These are phyloP conservation scores for Hypseocharis bilobata DNA, from an alignment of 441 rosid genomes.

Conservation along the genomic window DNA sequence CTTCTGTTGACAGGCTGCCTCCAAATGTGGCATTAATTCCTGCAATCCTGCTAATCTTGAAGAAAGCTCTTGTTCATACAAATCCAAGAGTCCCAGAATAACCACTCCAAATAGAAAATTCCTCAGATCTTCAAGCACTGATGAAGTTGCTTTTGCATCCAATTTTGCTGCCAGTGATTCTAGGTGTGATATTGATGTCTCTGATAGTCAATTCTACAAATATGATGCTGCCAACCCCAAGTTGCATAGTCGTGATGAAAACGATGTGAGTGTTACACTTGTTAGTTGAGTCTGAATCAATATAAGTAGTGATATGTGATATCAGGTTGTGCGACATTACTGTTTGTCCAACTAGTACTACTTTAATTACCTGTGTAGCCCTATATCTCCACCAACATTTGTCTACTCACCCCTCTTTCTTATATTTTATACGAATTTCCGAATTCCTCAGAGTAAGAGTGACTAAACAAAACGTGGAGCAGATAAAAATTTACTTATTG, in stretches of 20 bases:
- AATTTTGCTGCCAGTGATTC: constrained; percentile 41
- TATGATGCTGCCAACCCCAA: constrained; percentile 34
- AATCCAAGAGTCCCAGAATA: constrained; percentile 33
- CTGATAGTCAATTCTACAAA: constrained; percentile 27
- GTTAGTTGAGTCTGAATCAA: background rate
- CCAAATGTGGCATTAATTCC: constrained; percentile 33
- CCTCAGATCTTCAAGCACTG: constrained; percentile 32
- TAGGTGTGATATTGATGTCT: constrained; percentile 36
- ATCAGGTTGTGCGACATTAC: background rate
- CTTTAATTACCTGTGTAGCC: background rate
- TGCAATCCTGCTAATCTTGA: constrained; percentile 42
- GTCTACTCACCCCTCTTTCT: background rate
- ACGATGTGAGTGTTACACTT: constrained; percentile 38
- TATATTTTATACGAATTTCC: background rate
- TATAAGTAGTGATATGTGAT: constrained; percentile 1
- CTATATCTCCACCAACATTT: background rate
- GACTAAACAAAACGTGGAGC: constrained; percentile 5
- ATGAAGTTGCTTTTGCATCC: constrained; percentile 30
- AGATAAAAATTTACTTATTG: constrained; percentile 4
- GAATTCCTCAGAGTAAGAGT: background rate
- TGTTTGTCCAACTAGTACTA: background rate
- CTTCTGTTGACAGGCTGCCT: constrained; percentile 34
- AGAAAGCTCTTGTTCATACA: constrained; percentile 58
- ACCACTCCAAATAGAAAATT: constrained; percentile 29
- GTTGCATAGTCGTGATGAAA: constrained; percentile 32